These are phyloP conservation scores for Pythium chondricola DNA, from an alignment of 352 stramenopile species.

Conservation along the genomic window DNA sequence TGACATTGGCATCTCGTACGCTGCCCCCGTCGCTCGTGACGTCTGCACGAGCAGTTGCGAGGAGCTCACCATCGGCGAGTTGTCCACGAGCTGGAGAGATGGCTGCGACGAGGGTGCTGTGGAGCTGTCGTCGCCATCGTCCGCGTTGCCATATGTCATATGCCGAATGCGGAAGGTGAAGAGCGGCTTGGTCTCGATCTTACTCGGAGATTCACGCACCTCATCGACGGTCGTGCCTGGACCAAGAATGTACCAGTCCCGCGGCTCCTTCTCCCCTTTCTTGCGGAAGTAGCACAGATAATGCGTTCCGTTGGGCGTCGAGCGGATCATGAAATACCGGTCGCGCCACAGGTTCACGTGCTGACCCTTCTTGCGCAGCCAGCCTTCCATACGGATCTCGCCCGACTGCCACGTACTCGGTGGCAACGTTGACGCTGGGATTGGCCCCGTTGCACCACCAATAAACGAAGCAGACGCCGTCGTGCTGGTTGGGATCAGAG, in stretches of 20 bases:
- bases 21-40: slow-evolving; percentile 5
- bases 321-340: slow-evolving; percentile 86
- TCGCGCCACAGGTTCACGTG: slow-evolving; percentile 85
- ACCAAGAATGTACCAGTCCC: slow-evolving; percentile 74
- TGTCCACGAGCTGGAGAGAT: too few relatives aligned
- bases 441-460: slow-evolving; percentile 2
- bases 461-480: slow-evolving; percentile 12
- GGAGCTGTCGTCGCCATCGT: slow-evolving; percentile 39
- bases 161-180: slow-evolving; percentile 81
- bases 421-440: background rate
- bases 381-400: slow-evolving; percentile 84
- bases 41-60: slow-evolving; percentile 16
- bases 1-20: slow-evolving; percentile 18
- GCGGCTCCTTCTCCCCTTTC: slow-evolving; percentile 78
- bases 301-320: slow-evolving; percentile 67
- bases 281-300: slow-evolving; percentile 82
- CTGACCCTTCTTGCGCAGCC: slow-evolving; percentile 80
- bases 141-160: slow-evolving; percentile 37
- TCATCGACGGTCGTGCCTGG: slow-evolving; percentile 79
- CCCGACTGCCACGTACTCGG: slow-evolving; percentile 21
- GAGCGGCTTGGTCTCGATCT: slow-evolving; percentile 83
- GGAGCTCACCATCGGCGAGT: slow-evolving; percentile 1
- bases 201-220: slow-evolving; percentile 76
- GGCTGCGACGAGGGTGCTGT: slow-evolving; percentile 8
- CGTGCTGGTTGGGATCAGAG: slow-evolving; percentile 2